Conservation (phyloP, 805 yeast genomes). For the Candida michaelii region DNA sequence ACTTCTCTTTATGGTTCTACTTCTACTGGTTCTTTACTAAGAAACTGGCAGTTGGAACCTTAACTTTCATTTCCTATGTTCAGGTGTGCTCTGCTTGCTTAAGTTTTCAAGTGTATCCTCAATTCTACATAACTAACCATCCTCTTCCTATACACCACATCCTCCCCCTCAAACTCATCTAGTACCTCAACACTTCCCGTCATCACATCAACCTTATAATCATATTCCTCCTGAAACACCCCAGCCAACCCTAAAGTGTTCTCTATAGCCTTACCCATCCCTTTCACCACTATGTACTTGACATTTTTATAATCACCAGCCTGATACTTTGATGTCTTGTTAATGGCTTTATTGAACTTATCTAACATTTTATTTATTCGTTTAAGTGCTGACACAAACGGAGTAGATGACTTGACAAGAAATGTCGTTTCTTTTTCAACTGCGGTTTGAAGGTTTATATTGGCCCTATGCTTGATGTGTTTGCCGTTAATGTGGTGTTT, state of each 20-base stretch:
- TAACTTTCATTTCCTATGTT: not conserved
- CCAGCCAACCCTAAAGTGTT: slow-evolving; percentile 63
- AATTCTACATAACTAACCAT: slow-evolving; percentile 50
- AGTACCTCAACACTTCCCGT: slow-evolving; percentile 69
- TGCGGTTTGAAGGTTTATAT: slow-evolving; percentile 38
- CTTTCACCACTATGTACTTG: slow-evolving; percentile 55
- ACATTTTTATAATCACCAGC: slow-evolving; percentile 38
- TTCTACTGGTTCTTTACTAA: no score
- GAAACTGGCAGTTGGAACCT: no score
- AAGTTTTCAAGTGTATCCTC: slow-evolving; percentile 40
- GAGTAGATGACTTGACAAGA: slow-evolving; percentile 63
- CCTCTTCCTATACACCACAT: slow-evolving; percentile 38
- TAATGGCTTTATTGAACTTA: slow-evolving; percentile 33
- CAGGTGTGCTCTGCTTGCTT: slow-evolving; percentile 17
- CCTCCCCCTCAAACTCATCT: slow-evolving; percentile 58
- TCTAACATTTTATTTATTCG: slow-evolving; percentile 54
- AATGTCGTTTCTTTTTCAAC: slow-evolving; percentile 49
- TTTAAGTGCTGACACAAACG: slow-evolving; percentile 72
- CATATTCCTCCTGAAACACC: slow-evolving; percentile 52
- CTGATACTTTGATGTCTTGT: slow-evolving; percentile 24
- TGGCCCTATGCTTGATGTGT: slow-evolving; percentile 56
- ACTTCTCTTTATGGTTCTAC: no score
- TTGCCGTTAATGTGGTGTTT: slow-evolving; percentile 26
- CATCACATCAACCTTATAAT: slow-evolving; percentile 53
- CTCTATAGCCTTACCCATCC: slow-evolving; percentile 71